Conservation (phyloP, 441 rosid species). For the Brassica hybrid region DNA sequence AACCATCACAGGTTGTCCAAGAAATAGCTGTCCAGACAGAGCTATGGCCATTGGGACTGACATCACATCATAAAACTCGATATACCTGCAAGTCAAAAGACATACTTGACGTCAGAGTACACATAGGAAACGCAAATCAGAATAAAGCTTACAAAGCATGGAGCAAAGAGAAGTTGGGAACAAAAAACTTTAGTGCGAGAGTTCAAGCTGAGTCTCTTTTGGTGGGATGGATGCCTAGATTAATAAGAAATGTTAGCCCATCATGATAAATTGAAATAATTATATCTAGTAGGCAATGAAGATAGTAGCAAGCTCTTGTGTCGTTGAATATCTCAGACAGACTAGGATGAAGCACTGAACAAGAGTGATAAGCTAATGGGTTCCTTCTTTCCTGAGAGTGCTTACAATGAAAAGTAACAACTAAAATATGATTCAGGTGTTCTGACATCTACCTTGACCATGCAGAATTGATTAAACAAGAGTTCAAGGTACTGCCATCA, state of each 20-base stretch:
- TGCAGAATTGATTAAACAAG: slow-evolving; percentile 97
- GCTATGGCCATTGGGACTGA: slow-evolving; percentile 96
- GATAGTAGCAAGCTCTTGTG: no score
- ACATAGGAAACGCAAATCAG: slow-evolving; percentile 30
- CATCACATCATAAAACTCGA: slow-evolving; percentile 91
- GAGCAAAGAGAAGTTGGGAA: slow-evolving; percentile 63
- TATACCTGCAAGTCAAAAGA: slow-evolving; percentile 68
- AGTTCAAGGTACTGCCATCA: slow-evolving; percentile 89
- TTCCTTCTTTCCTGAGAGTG: slow-evolving; percentile 42
- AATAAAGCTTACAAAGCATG: slow-evolving; percentile 60
- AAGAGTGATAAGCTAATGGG: slow-evolving; percentile 39
- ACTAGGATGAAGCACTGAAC: slow-evolving; percentile 33
- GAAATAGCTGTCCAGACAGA: slow-evolving; percentile 78
- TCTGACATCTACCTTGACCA: slow-evolving; percentile 88
- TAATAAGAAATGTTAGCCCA: slow-evolving; percentile 64
- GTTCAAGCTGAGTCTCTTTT: slow-evolving; percentile 80
- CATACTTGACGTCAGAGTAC: slow-evolving; percentile 47
- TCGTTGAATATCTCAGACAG: no score
- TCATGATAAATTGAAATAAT: slow-evolving; percentile 32
- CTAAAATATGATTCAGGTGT: slow-evolving; percentile 66
- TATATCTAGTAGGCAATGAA: slow-evolving; percentile 30
- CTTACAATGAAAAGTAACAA: slow-evolving; percentile 48
- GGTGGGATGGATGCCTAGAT: slow-evolving; percentile 61
- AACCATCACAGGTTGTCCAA: slow-evolving; percentile 97
- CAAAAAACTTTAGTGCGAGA: slow-evolving; percentile 67